Evolutionary conservation across 148 eudicot genomes (phyloP).

Genomic region (Nepenthes gracilis): DNA sequence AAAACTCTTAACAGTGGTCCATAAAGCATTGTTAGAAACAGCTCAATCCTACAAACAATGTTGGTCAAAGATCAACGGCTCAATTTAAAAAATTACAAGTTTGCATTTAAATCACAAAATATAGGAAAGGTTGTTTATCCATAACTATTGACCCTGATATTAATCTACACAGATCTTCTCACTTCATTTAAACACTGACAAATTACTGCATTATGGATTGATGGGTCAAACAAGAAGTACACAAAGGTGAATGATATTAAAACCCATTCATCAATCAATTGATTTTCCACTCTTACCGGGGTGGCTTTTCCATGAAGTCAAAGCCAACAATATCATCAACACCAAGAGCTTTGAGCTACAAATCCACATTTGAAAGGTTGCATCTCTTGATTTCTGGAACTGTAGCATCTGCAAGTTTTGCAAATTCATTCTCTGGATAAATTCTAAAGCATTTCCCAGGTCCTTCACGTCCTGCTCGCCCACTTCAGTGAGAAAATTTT

Average conservation of each 20-base stretch:
- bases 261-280: not conserved
- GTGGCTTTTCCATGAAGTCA: conserved; percentile 93
- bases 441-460: conserved; percentile 96
- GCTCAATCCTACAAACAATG: too few species aligned
- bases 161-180: too few species aligned
- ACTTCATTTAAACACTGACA: too few species aligned
- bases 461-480: conserved; percentile 99
- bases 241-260: too few species aligned
- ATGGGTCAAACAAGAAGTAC: not conserved
- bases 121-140: too few species aligned
- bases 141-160: too few species aligned
- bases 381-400: conserved; percentile 84
- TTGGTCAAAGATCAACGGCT: too few species aligned
- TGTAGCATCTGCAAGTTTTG: conserved; percentile 69
- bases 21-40: too few species aligned
- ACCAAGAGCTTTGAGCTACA: conserved; percentile 93
- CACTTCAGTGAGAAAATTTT: conserved; percentile 23
- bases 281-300: conserved; percentile 32
- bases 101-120: too few species aligned
- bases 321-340: conserved; percentile 77
- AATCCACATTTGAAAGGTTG: conserved; percentile 73
- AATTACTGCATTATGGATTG: not conserved
- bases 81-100: too few species aligned
- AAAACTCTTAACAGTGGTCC: too few species aligned
- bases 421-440: conserved; percentile 74